Conservation (phyloP, 768 basidiomycete genomes). For the Amyloporia xantha region DNA sequence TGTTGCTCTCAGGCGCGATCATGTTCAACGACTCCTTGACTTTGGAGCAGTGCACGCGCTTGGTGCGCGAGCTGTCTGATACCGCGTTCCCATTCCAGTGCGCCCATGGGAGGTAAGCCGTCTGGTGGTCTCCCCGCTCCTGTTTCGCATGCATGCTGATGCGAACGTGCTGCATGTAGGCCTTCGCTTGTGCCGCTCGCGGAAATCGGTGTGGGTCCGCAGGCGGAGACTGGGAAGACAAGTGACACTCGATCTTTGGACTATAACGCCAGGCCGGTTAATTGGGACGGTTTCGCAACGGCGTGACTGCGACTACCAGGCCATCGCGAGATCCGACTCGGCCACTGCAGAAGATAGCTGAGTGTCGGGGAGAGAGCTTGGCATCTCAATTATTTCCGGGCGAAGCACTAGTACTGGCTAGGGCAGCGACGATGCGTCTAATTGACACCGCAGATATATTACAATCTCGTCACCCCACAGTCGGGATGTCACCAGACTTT, state of each 20-base stretch:
- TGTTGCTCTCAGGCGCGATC: conserved; percentile 64
- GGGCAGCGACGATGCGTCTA: too few species aligned
- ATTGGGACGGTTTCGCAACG: not conserved
- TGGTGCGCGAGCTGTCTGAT: conserved; percentile 60
- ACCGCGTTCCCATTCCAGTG: conserved; percentile 91
- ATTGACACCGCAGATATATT: too few species aligned
- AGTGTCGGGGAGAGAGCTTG: too few species aligned
- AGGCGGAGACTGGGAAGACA: not conserved
- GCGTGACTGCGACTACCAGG: not conserved
- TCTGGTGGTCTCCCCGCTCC: not conserved
- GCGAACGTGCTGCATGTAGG: not conserved
- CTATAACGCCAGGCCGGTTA: not conserved
- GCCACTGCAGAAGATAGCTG: too few species aligned
- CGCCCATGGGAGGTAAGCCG: conserved; percentile 79
- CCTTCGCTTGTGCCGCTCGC: conserved; percentile 18
- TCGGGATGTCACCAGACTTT: too few species aligned
- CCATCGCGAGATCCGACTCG: too few species aligned
- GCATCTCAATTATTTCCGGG: too few species aligned
- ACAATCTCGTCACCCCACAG: too few species aligned
- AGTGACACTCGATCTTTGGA: not conserved
- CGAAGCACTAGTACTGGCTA: too few species aligned
- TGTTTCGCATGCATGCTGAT: not conserved
- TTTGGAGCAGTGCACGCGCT: conserved; percentile 56
- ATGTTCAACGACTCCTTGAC: conserved; percentile 91
- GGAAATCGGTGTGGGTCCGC: conserved; percentile 4